Conservation (phyloP, 2,329 filamentous ascomycete genomes). For the Clarireedia monteithiana region DNA sequence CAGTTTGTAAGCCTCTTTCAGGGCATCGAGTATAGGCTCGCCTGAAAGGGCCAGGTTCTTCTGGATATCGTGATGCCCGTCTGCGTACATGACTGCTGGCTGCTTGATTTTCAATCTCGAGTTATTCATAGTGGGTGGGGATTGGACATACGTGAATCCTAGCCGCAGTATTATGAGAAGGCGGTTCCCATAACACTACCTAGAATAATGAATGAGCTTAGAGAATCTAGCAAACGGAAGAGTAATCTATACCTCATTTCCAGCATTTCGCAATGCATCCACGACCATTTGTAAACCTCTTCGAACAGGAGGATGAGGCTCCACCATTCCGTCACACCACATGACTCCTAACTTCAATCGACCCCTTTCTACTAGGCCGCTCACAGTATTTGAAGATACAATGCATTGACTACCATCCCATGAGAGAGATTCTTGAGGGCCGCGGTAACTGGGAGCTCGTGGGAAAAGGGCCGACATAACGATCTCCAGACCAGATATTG, state of each 20-base stretch:
- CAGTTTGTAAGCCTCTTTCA: not conserved
- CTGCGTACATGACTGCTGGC: constrained; percentile 4
- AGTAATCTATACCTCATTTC: not conserved
- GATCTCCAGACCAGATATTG: constrained; percentile 43
- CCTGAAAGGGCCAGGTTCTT: constrained; percentile 3
- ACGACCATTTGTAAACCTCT: constrained; percentile 42
- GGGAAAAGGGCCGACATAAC: constrained; percentile 25
- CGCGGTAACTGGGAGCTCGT: not conserved
- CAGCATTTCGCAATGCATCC: not conserved
- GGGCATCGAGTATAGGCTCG: not conserved
- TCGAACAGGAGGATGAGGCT: constrained; percentile 46
- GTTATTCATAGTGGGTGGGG: no score
- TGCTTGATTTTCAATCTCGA: not conserved
- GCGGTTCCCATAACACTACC: constrained; percentile 1
- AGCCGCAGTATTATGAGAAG: constrained; percentile 5
- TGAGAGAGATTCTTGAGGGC: not conserved
- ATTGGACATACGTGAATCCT: not conserved
- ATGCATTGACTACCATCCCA: not conserved
- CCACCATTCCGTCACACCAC: constrained; percentile 40
- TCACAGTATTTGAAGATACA: constrained; percentile 23
- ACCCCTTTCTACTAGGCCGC: constrained; percentile 34
- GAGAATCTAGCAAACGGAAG: not conserved
- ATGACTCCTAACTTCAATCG: constrained; percentile 46
- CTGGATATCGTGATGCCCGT: constrained; percentile 4
- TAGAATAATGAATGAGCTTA: not conserved